phyloP scores from a whole-genome alignment of 106 monocot species.

The Platanthera zijinensis region DNA sequence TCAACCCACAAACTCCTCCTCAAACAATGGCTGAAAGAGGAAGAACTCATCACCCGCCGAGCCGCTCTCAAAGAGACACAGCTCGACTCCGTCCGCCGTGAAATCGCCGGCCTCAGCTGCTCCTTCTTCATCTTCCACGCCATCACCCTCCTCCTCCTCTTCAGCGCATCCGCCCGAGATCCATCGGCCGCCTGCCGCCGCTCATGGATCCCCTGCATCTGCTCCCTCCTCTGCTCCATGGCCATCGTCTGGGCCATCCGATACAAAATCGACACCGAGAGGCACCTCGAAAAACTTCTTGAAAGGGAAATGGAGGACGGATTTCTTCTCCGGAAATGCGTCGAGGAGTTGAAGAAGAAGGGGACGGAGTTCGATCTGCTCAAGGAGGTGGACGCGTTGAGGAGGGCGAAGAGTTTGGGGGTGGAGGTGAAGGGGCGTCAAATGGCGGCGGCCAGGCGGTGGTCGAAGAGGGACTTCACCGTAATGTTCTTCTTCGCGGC shows the following conservation, averaged over 20 bases:
- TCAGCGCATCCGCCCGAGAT: constrained; percentile 16
- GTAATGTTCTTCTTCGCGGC: constrained; percentile 32
- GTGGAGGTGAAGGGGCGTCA: constrained; percentile 34
- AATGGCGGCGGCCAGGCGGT: constrained; percentile 19
- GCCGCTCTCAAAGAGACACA: constrained; percentile 46
- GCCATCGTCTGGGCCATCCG: constrained; percentile 63
- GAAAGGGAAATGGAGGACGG: constrained; percentile 75
- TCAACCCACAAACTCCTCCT: constrained; percentile 85
- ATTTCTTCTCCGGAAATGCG: constrained; percentile 51
- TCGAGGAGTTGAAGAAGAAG: constrained; percentile 73
- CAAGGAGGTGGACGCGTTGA: constrained; percentile 79
- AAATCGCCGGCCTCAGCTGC: constrained; percentile 64
- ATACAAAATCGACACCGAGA: constrained; percentile 65
- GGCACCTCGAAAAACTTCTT: constrained; percentile 37
- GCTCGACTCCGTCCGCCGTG: constrained; percentile 41
- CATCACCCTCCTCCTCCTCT: constrained; percentile 51
- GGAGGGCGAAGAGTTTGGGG: constrained; percentile 76
- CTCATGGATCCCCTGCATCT: constrained; percentile 68
- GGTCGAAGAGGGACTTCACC: constrained; percentile 35
- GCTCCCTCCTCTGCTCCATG: constrained; percentile 43
- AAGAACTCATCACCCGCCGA: constrained; percentile 57
- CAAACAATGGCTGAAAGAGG: constrained; percentile 91
- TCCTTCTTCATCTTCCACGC: constrained; percentile 84
- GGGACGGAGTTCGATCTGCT: constrained; percentile 80
- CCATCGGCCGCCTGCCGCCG: constrained; percentile 38